Evolutionary conservation across 1,284 basidiomycete species (phyloP).

Genomic region (Tranzscheliella williamsii): DNA sequence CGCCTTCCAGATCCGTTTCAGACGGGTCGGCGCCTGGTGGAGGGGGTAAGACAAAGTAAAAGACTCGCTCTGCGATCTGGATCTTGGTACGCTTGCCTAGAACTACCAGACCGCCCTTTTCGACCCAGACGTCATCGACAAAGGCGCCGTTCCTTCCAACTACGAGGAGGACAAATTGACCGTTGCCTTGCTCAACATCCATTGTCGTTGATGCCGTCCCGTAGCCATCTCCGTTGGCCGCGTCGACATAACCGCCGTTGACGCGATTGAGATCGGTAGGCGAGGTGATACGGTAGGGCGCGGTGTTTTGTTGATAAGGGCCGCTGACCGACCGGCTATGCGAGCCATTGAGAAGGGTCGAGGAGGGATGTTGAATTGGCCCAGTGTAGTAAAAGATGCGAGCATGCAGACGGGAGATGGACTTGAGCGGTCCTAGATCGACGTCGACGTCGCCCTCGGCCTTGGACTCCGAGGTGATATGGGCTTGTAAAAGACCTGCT

Average conservation of each 20-base stretch:
- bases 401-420: conserved; percentile 92
- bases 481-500: conserved; percentile 30
- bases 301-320: conserved; percentile 4
- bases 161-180: conserved; percentile 84
- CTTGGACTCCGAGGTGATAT: conserved; percentile 42
- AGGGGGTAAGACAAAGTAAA: conserved; percentile 87
- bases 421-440: conserved; percentile 94
- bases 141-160: conserved; percentile 94
- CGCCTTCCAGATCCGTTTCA: conserved; percentile 16
- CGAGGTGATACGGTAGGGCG: conserved; percentile 33
- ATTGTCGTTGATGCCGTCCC: conserved; percentile 8
- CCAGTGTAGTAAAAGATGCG: conserved; percentile 71
- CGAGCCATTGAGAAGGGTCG: conserved; percentile 19
- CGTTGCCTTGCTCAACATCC: conserved; percentile 63
- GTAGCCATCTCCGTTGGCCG: conserved; percentile 15
- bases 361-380: conserved; percentile 25
- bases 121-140: conserved; percentile 94
- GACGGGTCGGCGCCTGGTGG: conserved; percentile 14
- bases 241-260: conserved; percentile 17
- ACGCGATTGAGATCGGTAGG: conserved; percentile 30
- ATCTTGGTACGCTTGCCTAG: conserved; percentile 76
- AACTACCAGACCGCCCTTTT: conserved; percentile 78
- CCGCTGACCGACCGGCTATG: conserved; percentile 20
- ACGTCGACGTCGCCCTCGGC: conserved; percentile 69
- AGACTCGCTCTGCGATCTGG: conserved; percentile 95